Evolutionary conservation across 1,284 basidiomycete species (phyloP).

Genomic region (Xerocomus nothofagi): DNA sequence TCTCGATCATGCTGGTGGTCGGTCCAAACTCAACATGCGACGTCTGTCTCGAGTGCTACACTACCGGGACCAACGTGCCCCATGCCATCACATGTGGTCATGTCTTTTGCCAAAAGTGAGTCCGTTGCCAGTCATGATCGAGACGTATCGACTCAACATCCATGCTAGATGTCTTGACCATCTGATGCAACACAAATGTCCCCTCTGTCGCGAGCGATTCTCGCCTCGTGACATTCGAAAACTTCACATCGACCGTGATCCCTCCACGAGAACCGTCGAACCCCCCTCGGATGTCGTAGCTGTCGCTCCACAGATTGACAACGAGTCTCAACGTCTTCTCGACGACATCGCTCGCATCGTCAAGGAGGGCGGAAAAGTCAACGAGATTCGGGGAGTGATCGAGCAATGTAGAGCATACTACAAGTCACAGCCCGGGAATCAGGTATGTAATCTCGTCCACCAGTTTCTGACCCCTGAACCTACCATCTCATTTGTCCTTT

Average conservation of each 20-base stretch:
- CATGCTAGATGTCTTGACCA: slow-evolving; percentile 34
- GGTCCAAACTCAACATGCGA: slow-evolving; percentile 47
- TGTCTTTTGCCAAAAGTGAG: slow-evolving; percentile 43
- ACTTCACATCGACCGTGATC: slow-evolving; percentile 34
- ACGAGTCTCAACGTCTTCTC: slow-evolving; percentile 36
- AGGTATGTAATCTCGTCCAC: slow-evolving; percentile 33
- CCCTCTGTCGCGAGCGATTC: slow-evolving; percentile 37
- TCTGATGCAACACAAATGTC: slow-evolving; percentile 36
- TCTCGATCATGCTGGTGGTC: slow-evolving; percentile 44
- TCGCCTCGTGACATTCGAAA: slow-evolving; percentile 31
- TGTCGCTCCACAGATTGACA: slow-evolving; percentile 26
- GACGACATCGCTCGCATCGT: slow-evolving; percentile 40
- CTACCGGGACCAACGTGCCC: slow-evolving; percentile 36
- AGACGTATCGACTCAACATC: not conserved
- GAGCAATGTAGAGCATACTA: slow-evolving; percentile 40
- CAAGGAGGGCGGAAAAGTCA: slow-evolving; percentile 36
- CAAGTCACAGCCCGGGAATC: slow-evolving; percentile 35
- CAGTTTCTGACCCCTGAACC: slow-evolving; percentile 7
- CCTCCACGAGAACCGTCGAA: slow-evolving; percentile 4
- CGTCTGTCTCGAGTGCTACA: slow-evolving; percentile 48
- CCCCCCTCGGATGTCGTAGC: slow-evolving; percentile 17
- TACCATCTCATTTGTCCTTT: slow-evolving; percentile 1
- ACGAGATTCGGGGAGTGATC: slow-evolving; percentile 38
- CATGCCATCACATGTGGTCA: slow-evolving; percentile 48
- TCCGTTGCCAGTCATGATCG: not conserved